phyloP scores from a whole-genome alignment of 2,329 filamentous ascomycete genomes.

The Alternaria postmessia region DNA sequence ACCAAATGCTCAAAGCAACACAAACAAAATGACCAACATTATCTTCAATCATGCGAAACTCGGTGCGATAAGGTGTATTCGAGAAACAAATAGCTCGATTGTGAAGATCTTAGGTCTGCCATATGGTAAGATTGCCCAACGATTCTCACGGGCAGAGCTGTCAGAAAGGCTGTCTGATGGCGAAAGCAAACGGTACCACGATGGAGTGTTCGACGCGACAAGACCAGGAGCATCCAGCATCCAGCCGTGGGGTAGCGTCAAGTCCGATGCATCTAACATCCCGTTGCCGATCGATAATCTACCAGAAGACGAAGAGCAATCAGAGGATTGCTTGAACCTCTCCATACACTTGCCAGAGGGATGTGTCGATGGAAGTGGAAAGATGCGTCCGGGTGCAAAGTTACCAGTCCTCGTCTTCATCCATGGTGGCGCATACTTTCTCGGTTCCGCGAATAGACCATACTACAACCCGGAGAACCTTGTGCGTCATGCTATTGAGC shows the following conservation, averaged over 20 bases:
- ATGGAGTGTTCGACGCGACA: constrained; percentile 23
- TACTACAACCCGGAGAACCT: constrained; percentile 55
- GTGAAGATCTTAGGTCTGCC: constrained; percentile 22
- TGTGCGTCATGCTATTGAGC: constrained; percentile 12
- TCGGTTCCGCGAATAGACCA: constrained; percentile 61
- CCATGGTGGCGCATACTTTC: constrained; percentile 60
- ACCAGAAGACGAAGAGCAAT: constrained; percentile 25
- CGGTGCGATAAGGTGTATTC: constrained; percentile 18
- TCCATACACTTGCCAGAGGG: constrained; percentile 43
- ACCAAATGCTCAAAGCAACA: neutral
- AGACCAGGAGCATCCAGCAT: constrained; percentile 21
- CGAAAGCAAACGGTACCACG: neutral
- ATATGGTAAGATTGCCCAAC: constrained; percentile 20
- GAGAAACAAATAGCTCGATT: constrained; percentile 3
- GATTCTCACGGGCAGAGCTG: constrained; percentile 23
- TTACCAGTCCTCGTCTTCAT: constrained; percentile 63
- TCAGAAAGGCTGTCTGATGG: neutral
- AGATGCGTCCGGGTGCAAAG: constrained; percentile 18
- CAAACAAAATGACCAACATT: constrained; percentile 9
- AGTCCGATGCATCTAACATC: constrained; percentile 27
- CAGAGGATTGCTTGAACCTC: constrained; percentile 58
- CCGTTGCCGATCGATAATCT: constrained; percentile 22
- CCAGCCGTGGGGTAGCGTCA: constrained; percentile 26
- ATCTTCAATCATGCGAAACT: constrained; percentile 16
- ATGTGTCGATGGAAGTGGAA: constrained; percentile 49